Conservation (phyloP, 352 stramenopile species). For the Phytopythium montanum region DNA sequence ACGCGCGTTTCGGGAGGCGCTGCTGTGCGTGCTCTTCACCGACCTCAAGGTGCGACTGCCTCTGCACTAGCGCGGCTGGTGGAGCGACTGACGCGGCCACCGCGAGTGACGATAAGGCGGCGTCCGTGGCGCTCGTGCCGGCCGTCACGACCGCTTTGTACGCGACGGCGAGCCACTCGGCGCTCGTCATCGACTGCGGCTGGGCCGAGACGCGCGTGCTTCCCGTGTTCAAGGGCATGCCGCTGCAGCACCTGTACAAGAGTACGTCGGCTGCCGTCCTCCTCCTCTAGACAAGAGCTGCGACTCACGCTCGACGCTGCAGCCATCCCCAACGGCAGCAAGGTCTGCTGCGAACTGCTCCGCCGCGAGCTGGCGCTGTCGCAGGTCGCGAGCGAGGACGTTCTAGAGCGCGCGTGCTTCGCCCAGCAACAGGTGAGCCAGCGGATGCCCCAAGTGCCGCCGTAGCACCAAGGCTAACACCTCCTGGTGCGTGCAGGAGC, state of each 20-base stretch:
- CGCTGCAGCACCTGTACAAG: constrained; percentile 62
- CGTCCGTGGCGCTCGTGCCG: constrained; percentile 64
- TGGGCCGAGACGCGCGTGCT: constrained; percentile 71
- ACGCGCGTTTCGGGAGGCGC: constrained; percentile 51
- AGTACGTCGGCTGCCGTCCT: constrained; percentile 23
- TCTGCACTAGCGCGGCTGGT: background rate
- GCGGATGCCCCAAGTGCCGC: background rate
- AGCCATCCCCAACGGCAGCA: constrained; percentile 46
- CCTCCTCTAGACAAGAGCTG: too few species aligned
- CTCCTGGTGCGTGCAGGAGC: constrained; percentile 15
- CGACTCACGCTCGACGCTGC: background rate
- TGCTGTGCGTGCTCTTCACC: constrained; percentile 60
- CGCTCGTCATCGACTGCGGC: constrained; percentile 76
- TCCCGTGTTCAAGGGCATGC: constrained; percentile 81
- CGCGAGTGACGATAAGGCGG: constrained; percentile 15
- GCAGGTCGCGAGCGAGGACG: constrained; percentile 31
- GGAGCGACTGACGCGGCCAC: background rate
- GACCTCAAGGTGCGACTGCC: constrained; percentile 41
- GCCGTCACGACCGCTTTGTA: constrained; percentile 63
- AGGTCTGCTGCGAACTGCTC: constrained; percentile 41
- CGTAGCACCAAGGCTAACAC: background rate
- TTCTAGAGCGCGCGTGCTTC: constrained; percentile 78
- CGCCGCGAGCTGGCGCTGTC: constrained; percentile 20
- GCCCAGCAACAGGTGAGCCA: constrained; percentile 39
- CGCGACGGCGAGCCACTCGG: constrained; percentile 68